Conservation (phyloP, 306 rosid species). For the Trifolium dubium region DNA sequence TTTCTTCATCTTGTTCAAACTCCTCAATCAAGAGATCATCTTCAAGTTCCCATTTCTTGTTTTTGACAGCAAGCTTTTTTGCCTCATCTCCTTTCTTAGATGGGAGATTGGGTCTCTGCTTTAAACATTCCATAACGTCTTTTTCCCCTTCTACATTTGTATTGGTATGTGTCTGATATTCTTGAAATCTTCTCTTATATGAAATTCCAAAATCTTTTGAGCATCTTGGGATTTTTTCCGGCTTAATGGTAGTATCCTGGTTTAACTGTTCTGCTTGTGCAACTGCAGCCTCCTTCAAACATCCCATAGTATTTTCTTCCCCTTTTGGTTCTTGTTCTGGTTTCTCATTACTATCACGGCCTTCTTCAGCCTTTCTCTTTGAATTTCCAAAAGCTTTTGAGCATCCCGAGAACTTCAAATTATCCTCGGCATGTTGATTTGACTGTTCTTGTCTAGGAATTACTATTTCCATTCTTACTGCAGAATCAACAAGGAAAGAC, state of each 20-base stretch:
- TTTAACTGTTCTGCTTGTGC: constrained; percentile 28
- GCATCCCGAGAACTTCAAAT: constrained; percentile 25
- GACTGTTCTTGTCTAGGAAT: constrained; percentile 36
- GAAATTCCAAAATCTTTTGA: constrained; percentile 35
- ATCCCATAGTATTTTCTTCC: constrained; percentile 28
- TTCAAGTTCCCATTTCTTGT: constrained; percentile 39
- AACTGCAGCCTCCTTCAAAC: constrained; percentile 39
- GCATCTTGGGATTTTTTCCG: constrained; percentile 3
- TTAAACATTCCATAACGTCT: constrained; percentile 9
- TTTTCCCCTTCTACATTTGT: constrained; percentile 38
- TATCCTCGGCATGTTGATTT: constrained; percentile 29
- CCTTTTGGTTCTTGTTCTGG: constrained; percentile 11
- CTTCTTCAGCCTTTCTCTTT: constrained; percentile 39
- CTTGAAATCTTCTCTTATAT: constrained; percentile 35
- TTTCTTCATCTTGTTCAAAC: constrained; percentile 45
- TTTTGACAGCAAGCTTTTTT: constrained; percentile 42
- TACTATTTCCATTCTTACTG: constrained; percentile 58
- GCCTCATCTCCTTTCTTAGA: constrained; percentile 39
- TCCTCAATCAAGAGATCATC: constrained; percentile 37
- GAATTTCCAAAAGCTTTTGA: constrained; percentile 34
- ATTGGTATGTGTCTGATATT: not conserved
- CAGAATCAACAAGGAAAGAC: constrained; percentile 24
- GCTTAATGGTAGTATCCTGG: constrained; percentile 7
- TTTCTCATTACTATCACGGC: constrained; percentile 16
- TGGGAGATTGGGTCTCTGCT: constrained; percentile 8